A percentile compares a stretch with the other conserved stretches of the same genome.
phyloP scores from a whole-genome alignment of 1,284 basidiomycete species.

The Apiotrichum brassicae region DNA sequence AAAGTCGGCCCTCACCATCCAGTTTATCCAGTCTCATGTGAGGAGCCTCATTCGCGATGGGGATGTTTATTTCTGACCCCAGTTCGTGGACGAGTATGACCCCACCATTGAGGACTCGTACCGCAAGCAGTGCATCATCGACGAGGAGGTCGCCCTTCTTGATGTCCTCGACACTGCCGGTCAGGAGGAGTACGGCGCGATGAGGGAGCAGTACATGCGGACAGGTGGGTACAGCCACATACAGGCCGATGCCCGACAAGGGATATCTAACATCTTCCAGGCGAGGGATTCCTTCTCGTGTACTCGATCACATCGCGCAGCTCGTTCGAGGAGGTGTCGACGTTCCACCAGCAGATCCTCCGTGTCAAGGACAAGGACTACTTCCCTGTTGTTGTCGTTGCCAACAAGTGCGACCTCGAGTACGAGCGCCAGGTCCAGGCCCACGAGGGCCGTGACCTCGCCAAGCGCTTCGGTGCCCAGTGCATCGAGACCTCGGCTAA shows the following conservation, averaged over 20 bases:
- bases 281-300: slow-evolving; percentile 96
- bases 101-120: slow-evolving; percentile 66
- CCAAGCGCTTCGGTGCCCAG: slow-evolving; percentile 91
- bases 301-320: slow-evolving; percentile 94
- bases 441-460: slow-evolving; percentile 96
- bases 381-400: slow-evolving; percentile 96
- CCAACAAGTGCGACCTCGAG: slow-evolving; percentile 98
- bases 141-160: slow-evolving; percentile 93
- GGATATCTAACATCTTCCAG: too few species aligned
- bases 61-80: slow-evolving; percentile 51
- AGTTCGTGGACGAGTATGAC: slow-evolving; percentile 82
- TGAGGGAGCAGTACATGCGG: slow-evolving; percentile 48
- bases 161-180: slow-evolving; percentile 98
- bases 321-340: slow-evolving; percentile 95
- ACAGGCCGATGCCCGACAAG: slow-evolving; percentile 58
- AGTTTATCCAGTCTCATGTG: slow-evolving; percentile 74
- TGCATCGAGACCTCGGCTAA: slow-evolving; percentile 99
- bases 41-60: too few species aligned
- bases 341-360: slow-evolving; percentile 96
- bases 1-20: slow-evolving; percentile 88
- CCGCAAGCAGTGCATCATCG: slow-evolving; percentile 92
- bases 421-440: slow-evolving; percentile 96
- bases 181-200: slow-evolving; percentile 89
- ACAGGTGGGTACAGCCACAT: slow-evolving; percentile 50
- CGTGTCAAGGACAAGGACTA: slow-evolving; percentile 88